Percentiles rank a stretch among this genome's conserved stretches.
Conservation (phyloP, 257 asterid species). For the Solanum commersonii region DNA sequence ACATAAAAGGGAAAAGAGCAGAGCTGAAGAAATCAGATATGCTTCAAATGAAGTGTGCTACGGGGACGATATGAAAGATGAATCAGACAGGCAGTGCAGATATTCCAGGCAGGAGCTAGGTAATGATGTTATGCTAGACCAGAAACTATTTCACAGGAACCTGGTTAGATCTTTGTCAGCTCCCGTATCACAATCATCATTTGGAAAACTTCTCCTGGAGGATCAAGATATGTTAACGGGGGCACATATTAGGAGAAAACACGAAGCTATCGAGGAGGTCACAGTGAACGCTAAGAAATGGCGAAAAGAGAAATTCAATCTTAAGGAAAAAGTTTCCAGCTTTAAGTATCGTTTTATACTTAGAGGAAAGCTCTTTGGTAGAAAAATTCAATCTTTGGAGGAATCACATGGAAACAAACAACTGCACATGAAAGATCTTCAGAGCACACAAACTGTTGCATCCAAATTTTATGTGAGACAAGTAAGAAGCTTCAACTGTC, state of each 20-base stretch:
- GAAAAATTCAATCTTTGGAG: conserved; percentile 45
- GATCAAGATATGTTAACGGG: conserved; percentile 66
- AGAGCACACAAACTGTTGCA: conserved; percentile 32
- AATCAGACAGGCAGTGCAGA: conserved; percentile 34
- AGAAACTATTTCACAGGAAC: conserved; percentile 55
- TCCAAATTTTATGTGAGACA: conserved; percentile 38
- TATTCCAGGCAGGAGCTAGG: conserved; percentile 43
- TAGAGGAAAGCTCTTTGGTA: conserved; percentile 66
- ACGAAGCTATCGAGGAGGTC: conserved; percentile 56
- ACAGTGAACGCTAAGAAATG: conserved; percentile 37
- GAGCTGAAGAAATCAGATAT: conserved; percentile 17
- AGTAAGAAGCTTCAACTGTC: conserved; percentile 33
- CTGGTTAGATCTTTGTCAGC: conserved; percentile 87
- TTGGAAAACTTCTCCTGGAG: conserved; percentile 87
- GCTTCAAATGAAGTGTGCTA: neutral
- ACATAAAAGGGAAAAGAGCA: conserved; percentile 17
- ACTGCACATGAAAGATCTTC: neutral
- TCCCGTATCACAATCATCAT: conserved; percentile 75
- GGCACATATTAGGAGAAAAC: conserved; percentile 74
- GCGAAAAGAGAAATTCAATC: conserved; percentile 68
- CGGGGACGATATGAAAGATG: conserved; percentile 1
- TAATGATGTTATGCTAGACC: conserved; percentile 28
- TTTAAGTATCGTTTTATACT: conserved; percentile 67
- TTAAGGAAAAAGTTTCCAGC: conserved; percentile 76
- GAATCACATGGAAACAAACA: conserved; percentile 24